Base-by-base conservation (phyloP, 2,329 filamentous ascomycete species). In the Monosporascus cannonballus region DNA sequence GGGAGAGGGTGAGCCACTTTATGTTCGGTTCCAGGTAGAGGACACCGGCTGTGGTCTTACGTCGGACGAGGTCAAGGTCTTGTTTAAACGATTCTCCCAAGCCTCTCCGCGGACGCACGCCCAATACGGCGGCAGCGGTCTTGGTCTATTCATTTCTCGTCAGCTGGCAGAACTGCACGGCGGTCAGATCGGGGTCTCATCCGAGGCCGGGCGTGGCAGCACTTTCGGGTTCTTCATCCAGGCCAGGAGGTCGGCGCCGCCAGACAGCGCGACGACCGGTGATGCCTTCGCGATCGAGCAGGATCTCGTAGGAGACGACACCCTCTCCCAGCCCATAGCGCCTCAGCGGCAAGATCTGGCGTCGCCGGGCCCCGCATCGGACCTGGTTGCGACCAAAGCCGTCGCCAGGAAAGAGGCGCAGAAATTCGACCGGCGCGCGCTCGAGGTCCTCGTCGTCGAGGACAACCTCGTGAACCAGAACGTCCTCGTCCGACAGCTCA, bases 21-120 rank as follows among this genome's bases (percentile, higher is more conserved):
- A 79, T 64, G 77, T 94, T 38, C 78, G 84, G 51, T 87, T 94
- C 55, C 81, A 86, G 41, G 87, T 94, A 24, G 80, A 83, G 57
- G 89, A 94, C 61, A 91, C 88, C 0, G 89, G 89, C 1, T 83
- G 87, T 49, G 88, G 88, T 0, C 74, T 94, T 15, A 86, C 78
- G 3, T 76, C 83, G 4, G 80, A 85, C 52, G 88, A 91, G 64
- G 89, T 86, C 71, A 85, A 86, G 48, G 77, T 84, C 11, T 76
- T 94, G 0, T 94, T 93, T 68, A 82, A 90, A 59, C 81, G 87
- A 22, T 94, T 94, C 66, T 85, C 86, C 6, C 89, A 93, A 69
- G 87, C 87, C 1, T 89, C 83, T 22, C 85, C 87, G 2, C 81
- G 83, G 48, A 91, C 87, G 0, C 87, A 90, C 58, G 83, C 90